Percentiles rank a stretch among this genome's conserved stretches.
These are phyloP conservation scores for Plasmodium cynomolgi DNA, from an alignment of 169 alveolate species.

Conservation along the genomic window DNA sequence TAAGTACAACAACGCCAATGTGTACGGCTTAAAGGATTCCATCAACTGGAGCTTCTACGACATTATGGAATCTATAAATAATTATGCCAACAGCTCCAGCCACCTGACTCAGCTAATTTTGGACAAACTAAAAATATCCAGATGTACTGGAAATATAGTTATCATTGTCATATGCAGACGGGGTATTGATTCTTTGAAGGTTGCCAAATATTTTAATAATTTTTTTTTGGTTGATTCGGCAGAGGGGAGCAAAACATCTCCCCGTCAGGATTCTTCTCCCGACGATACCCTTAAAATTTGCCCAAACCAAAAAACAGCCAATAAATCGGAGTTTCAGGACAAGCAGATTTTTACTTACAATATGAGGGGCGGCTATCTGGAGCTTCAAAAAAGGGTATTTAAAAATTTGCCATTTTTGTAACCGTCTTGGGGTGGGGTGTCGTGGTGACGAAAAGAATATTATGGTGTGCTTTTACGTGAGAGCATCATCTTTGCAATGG, in stretches of 20 bases:
- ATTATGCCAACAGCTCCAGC: slow-evolving; percentile 49
- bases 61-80: slow-evolving; percentile 64
- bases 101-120: neutral
- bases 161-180: slow-evolving; percentile 67
- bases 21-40: slow-evolving; percentile 51
- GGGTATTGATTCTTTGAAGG: slow-evolving; percentile 68
- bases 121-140: slow-evolving; percentile 17
- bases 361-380: slow-evolving; percentile 60
- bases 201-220: slow-evolving; percentile 58
- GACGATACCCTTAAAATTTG: neutral
- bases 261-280: neutral
- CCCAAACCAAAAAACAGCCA: neutral
- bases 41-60: slow-evolving; percentile 69
- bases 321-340: neutral
- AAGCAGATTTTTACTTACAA: slow-evolving; percentile 31
- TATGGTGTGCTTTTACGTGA: neutral
- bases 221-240: neutral
- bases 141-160: slow-evolving; percentile 30
- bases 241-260: neutral
- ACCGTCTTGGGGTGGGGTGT: neutral
- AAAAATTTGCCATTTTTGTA: slow-evolving; percentile 69
- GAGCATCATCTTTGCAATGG: neutral
- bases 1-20: slow-evolving; percentile 21
- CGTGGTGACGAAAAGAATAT: neutral
- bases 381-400: slow-evolving; percentile 54